Conservation (phyloP, 2,329 filamentous ascomycete genomes). For the Fusarium pseudocircinatum region DNA sequence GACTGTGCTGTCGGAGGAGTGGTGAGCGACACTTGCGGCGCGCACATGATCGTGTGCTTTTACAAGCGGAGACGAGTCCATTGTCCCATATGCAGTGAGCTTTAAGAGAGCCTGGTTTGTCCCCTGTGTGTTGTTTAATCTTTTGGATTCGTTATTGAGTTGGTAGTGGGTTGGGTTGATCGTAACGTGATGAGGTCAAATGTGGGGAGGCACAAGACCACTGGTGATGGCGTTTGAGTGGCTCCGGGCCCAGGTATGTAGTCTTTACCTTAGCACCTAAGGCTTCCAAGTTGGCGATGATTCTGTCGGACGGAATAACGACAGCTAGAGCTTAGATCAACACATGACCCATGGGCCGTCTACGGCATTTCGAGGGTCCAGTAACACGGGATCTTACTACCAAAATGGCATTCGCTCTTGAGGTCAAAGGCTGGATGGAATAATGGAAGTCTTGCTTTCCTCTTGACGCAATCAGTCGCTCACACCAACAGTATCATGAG, state of each 20-base stretch:
- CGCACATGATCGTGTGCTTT: slow-evolving; percentile 90
- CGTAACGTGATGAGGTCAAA: slow-evolving; percentile 34
- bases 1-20: slow-evolving; percentile 78
- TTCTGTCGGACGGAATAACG: not conserved
- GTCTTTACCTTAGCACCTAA: not conserved
- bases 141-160: not conserved
- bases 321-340: not conserved
- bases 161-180: not conserved
- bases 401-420: too few relatives aligned
- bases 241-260: not conserved
- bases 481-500: not conserved
- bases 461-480: slow-evolving; percentile 5
- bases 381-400: not conserved
- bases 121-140: not conserved
- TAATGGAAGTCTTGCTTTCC: not conserved
- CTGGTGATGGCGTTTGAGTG: not conserved
- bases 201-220: slow-evolving; percentile 33
- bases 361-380: not conserved
- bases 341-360: not conserved
- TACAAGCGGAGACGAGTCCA: slow-evolving; percentile 52
- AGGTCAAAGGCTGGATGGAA: not conserved
- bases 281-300: not conserved
- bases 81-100: slow-evolving; percentile 34
- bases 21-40: slow-evolving; percentile 80
- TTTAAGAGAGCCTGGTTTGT: not conserved